Percentiles rank a stretch among this genome's conserved stretches.
These are phyloP conservation scores for Xylaria sp. DNA, from an alignment of 2,329 filamentous ascomycete genomes.

Conservation along the genomic window DNA sequence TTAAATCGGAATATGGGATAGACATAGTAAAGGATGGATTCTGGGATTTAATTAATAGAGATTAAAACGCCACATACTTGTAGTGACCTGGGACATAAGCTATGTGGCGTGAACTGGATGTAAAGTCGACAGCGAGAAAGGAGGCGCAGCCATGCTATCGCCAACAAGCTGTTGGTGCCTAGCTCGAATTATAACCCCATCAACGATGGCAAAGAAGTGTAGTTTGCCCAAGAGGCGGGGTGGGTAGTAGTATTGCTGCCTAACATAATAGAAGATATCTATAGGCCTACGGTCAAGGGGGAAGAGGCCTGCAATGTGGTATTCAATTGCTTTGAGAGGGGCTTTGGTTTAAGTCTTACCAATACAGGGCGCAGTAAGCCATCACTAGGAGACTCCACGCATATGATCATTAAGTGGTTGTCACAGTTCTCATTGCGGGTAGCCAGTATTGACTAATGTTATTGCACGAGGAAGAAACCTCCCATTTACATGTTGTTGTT, in stretches of 20 bases:
- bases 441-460: no score
- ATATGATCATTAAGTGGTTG: no score
- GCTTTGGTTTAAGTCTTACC: no score
- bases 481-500: no score
- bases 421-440: no score
- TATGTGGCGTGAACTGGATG: background rate
- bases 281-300: no score
- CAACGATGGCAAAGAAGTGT: background rate
- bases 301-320: no score
- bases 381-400: no score
- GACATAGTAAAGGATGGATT: background rate
- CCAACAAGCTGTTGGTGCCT: background rate
- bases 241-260: background rate
- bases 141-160: background rate
- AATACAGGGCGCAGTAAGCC: no score
- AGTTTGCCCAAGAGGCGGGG: background rate
- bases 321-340: no score
- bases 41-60: background rate
- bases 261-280: background rate
- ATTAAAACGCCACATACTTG: background rate
- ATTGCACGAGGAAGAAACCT: no score
- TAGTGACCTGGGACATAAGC: no score
- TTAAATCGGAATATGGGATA: conserved; percentile 6
- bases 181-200: background rate
- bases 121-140: background rate